A percentile compares a stretch with the other conserved stretches of the same genome.
These are phyloP conservation scores for Colletotrichum brevisporum DNA, from an alignment of 2,329 filamentous ascomycete genomes.

Conservation along the genomic window DNA sequence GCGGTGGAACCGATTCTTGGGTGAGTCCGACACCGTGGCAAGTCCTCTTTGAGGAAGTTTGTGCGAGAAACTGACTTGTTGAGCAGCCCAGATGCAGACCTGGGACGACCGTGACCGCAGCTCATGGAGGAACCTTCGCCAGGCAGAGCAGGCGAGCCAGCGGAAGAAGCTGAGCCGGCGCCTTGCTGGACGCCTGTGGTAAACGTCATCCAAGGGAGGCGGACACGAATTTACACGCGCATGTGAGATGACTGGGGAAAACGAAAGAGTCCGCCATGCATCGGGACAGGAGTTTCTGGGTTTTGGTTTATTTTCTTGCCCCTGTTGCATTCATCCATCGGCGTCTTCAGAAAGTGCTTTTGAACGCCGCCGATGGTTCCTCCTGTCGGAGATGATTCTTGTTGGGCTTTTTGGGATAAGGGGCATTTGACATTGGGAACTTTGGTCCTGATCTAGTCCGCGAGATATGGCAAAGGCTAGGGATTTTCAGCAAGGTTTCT, in stretches of 20 bases:
- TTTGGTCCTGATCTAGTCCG: neutral
- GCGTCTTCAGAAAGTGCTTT: constrained; percentile 36
- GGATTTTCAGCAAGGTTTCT: constrained; percentile 1
- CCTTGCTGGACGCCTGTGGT: constrained; percentile 51
- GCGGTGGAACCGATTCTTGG: constrained; percentile 73
- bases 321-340: constrained; percentile 25
- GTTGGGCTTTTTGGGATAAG: neutral
- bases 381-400: constrained; percentile 15
- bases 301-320: neutral
- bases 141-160: constrained; percentile 50
- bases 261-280: constrained; percentile 30
- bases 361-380: constrained; percentile 27
- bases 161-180: constrained; percentile 58
- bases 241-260: constrained; percentile 29
- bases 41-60: too few relatives aligned
- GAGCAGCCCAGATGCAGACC: constrained; percentile 65
- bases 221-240: neutral
- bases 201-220: neutral
- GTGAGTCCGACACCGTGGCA: constrained; percentile 55
- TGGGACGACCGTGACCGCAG: constrained; percentile 65
- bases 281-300: constrained; percentile 35
- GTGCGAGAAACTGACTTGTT: too few relatives aligned
- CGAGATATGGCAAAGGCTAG: neutral
- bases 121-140: constrained; percentile 58
- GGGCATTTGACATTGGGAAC: neutral